Conservation (phyloP, 2,329 filamentous ascomycete species). For the Neodidymelliopsis sp. region DNA sequence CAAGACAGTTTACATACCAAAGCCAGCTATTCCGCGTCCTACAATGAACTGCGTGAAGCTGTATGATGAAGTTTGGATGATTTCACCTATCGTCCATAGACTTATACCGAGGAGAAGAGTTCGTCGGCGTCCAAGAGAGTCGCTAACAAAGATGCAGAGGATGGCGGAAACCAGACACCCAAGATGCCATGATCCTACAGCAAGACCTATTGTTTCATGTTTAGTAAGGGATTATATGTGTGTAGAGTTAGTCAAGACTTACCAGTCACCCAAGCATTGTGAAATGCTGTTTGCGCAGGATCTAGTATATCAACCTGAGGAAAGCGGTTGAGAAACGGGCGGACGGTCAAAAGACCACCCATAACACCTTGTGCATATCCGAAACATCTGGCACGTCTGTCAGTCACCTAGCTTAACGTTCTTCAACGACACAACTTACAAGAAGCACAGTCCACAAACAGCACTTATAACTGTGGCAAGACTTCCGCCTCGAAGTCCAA, state of each 20-base stretch:
- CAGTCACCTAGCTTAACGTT: conserved; percentile 9
- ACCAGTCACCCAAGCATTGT: conserved; percentile 39
- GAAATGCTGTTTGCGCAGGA: conserved; percentile 18
- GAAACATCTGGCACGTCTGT: conserved; percentile 50
- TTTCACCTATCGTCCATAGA: conserved; percentile 59
- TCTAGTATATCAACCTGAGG: conserved; percentile 38
- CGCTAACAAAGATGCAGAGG: conserved; percentile 58
- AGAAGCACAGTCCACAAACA: conserved; percentile 38
- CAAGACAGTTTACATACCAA: conserved; percentile 51
- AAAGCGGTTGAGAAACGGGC: conserved; percentile 60
- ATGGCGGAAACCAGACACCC: conserved; percentile 67
- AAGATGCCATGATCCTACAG: conserved; percentile 48
- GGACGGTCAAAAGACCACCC: conserved; percentile 71
- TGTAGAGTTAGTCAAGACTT: neutral
- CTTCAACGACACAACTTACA: conserved; percentile 24
- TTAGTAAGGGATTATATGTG: neutral
- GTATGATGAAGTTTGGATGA: conserved; percentile 58
- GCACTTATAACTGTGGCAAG: conserved; percentile 33
- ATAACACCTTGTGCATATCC: conserved; percentile 75
- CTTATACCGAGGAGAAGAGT: conserved; percentile 58
- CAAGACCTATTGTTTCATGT: conserved; percentile 30
- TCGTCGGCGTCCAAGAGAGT: conserved; percentile 58
- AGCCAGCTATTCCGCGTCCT: conserved; percentile 58
- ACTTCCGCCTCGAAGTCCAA: conserved; percentile 30
- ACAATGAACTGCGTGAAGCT: conserved; percentile 59